These are phyloP conservation scores for Fallopia convolvulus DNA, from an alignment of 148 eudicot species.

Conservation along the genomic window DNA sequence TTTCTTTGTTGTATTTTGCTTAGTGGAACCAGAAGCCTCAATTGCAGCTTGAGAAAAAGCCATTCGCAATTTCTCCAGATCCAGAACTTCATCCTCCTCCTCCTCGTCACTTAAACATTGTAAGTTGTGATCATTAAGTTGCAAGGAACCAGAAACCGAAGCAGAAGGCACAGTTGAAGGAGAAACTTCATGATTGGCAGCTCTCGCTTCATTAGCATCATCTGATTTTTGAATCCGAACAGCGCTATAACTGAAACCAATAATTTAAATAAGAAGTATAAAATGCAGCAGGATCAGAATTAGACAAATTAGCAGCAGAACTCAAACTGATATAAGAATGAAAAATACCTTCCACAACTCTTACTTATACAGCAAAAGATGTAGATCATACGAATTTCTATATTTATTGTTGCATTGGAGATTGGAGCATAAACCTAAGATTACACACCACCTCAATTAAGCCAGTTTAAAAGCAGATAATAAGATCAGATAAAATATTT, in stretches of 20 bases:
- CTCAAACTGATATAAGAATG: constrained; percentile 12
- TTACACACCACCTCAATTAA: not conserved
- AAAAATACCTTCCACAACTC: constrained; percentile 43
- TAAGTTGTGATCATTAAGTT: constrained; percentile 11
- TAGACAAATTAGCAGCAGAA: not conserved
- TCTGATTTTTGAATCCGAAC: constrained; percentile 67
- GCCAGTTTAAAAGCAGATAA: not conserved
- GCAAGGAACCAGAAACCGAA: constrained; percentile 20
- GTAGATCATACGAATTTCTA: constrained; percentile 69
- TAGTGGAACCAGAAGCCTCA: constrained; percentile 33
- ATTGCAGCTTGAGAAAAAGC: constrained; percentile 66
- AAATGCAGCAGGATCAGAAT: not conserved
- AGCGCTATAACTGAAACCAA: constrained; percentile 57
- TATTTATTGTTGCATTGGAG: constrained; percentile 29
- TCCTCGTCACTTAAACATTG: constrained; percentile 43
- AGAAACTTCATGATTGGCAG: constrained; percentile 13
- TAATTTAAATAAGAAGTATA: not conserved
- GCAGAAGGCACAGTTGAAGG: constrained; percentile 21
- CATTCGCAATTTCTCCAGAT: constrained; percentile 60
- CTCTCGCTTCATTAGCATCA: constrained; percentile 13
- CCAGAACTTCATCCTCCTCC: constrained; percentile 37
- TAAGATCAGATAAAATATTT: not conserved
- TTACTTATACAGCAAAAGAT: constrained; percentile 54
- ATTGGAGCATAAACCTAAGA: constrained; percentile 80
- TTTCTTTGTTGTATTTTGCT: constrained; percentile 19